A percentile compares a stretch with the other conserved stretches of the same genome.
phyloP scores from a whole-genome alignment of 805 yeast genomes.

The Sugiyamaella qingdaonensis region DNA sequence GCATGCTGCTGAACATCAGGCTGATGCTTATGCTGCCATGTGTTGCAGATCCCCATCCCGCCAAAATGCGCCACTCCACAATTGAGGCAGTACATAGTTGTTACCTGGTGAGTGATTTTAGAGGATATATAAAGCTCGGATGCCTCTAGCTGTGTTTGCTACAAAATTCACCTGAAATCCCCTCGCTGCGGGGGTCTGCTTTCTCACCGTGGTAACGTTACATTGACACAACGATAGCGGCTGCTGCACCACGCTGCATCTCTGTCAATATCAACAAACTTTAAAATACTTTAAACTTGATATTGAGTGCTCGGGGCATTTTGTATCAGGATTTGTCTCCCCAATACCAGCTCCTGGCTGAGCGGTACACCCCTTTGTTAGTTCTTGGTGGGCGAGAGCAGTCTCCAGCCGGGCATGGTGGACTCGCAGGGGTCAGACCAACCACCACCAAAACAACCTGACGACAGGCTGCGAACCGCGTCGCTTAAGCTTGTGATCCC shows the following conservation, averaged over 20 bases:
- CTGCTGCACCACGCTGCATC: not conserved
- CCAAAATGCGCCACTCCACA: no score
- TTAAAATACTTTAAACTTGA: not conserved
- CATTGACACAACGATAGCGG: not conserved
- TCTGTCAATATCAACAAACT: not conserved
- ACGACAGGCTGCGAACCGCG: not conserved
- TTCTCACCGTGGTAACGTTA: not conserved
- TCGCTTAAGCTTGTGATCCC: conserved; percentile 4
- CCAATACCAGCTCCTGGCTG: not conserved
- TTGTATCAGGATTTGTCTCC: not conserved
- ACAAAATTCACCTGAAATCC: no score
- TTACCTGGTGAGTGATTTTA: no score
- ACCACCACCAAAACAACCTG: not conserved
- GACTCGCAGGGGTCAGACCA: not conserved
- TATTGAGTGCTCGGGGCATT: not conserved
- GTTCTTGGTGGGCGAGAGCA: no score
- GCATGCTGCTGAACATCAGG: no score
- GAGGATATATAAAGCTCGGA: no score
- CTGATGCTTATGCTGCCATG: no score
- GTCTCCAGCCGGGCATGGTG: not conserved
- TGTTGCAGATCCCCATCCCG: no score
- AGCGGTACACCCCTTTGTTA: not conserved
- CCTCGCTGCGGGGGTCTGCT: no score
- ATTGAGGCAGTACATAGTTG: no score
- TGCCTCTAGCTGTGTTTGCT: no score